A percentile compares a stretch with the other conserved stretches of the same genome.
phyloP scores from a whole-genome alignment of 2,329 filamentous ascomycete species.

The Microcyclospora pomicola region DNA sequence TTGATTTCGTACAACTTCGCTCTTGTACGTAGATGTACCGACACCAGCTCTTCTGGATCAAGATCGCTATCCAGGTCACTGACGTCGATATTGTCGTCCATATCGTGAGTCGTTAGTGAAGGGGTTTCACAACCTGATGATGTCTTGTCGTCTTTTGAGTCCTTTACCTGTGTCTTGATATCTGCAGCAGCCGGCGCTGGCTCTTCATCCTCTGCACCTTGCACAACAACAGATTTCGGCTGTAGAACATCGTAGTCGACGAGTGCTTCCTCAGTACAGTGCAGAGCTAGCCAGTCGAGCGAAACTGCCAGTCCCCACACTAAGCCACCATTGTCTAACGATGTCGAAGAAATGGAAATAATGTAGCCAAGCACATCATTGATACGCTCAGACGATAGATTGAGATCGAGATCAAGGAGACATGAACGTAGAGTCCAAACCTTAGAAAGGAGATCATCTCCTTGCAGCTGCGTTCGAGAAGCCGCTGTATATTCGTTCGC shows the following conservation, averaged over 20 bases:
- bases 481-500: slow-evolving; percentile 22
- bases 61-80: slow-evolving; percentile 38
- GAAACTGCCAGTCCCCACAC: slow-evolving; percentile 81
- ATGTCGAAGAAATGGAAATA: slow-evolving; percentile 47
- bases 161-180: slow-evolving; percentile 1
- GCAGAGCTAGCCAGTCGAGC: slow-evolving; percentile 77
- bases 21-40: slow-evolving; percentile 65
- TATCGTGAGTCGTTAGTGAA: neutral
- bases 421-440: slow-evolving; percentile 75
- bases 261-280: slow-evolving; percentile 38
- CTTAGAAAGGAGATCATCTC: slow-evolving; percentile 66
- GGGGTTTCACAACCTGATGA: neutral
- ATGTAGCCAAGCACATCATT: slow-evolving; percentile 43
- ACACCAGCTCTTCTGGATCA: slow-evolving; percentile 41
- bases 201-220: neutral
- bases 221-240: slow-evolving; percentile 7
- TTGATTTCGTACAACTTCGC: slow-evolving; percentile 35
- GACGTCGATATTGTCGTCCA: slow-evolving; percentile 20
- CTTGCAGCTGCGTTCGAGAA: slow-evolving; percentile 26
- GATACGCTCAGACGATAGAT: slow-evolving; percentile 40
- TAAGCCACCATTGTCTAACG: slow-evolving; percentile 40
- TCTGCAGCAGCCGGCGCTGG: neutral
- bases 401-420: slow-evolving; percentile 54
- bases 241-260: slow-evolving; percentile 21
- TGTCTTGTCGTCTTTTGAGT: slow-evolving; percentile 2